A percentile compares a stretch with the other conserved stretches of the same genome.
These are phyloP conservation scores for Psilocybe mexicana DNA, from an alignment of 1,284 basidiomycete genomes.

Conservation along the genomic window DNA sequence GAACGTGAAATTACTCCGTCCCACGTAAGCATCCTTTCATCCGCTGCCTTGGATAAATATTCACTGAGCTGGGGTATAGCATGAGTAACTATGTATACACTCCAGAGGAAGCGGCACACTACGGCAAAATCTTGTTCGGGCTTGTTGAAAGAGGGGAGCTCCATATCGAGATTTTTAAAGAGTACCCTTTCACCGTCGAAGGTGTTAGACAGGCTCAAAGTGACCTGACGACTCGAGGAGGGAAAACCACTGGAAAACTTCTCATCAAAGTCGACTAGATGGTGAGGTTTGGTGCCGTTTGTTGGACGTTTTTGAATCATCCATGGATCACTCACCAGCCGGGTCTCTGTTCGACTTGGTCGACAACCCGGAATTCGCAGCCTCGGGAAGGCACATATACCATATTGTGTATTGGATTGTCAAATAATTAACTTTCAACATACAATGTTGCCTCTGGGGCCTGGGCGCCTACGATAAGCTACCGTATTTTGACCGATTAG, in stretches of 20 bases:
- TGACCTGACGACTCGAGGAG: slow-evolving; percentile 64
- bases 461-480: too few species aligned
- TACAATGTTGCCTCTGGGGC: too few species aligned
- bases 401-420: too few species aligned
- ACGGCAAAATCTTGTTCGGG: slow-evolving; percentile 68
- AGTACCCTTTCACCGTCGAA: slow-evolving; percentile 84
- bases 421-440: too few species aligned
- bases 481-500: too few species aligned
- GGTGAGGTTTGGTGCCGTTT: background rate
- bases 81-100: slow-evolving; percentile 71
- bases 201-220: slow-evolving; percentile 78
- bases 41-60: background rate
- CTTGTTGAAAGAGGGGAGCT: slow-evolving; percentile 63
- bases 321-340: too few species aligned
- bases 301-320: too few species aligned
- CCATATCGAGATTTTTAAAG: slow-evolving; percentile 73
- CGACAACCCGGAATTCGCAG: too few species aligned
- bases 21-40: slow-evolving; percentile 50
- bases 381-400: too few species aligned
- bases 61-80: slow-evolving; percentile 32
- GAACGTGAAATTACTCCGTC: slow-evolving; percentile 80
- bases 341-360: too few species aligned
- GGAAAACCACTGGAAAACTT: slow-evolving; percentile 83
- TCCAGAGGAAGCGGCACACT: slow-evolving; percentile 68
- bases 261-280: slow-evolving; percentile 60